Base-by-base conservation (phyloP, 495 filamentous ascomycete species). In the Xylaria curta region DNA sequence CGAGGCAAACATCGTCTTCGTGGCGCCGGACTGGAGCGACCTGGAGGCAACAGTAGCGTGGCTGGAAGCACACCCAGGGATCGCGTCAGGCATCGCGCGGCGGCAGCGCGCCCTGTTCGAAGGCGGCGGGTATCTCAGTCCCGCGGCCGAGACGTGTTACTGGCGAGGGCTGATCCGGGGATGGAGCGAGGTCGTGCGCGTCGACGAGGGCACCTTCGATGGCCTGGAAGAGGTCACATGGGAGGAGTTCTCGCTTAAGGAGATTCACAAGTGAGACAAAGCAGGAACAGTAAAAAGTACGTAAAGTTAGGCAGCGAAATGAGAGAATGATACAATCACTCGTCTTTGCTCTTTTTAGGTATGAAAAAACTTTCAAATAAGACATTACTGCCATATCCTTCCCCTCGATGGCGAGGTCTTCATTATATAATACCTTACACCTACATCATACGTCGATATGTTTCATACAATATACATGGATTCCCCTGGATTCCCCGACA, bases 131-230 rank as follows among this genome's bases (percentile, higher is more conserved):
- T 87, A 87, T 73, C 78, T 87, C 63, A 85, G 81, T 60, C 79
- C 81, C 31, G 86, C 85, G 40, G 84, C 85, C 19, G 87, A 88
- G 72, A 76, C 75, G 53, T 88, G 87, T 72, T 88, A 88, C 76
- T 88, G 87, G 87, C 80, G 87, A 8, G 80, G 78, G 3, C 40
- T 87, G 72, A 74, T 88, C 46, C 78, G 82, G 68, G 84, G 81
- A 0, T 88, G 87, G 87, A 78, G 76, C 38, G 66, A 73, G 40
- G 78, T 85, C n/a, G 85, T 76, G 19, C 72, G 74, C 49, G 65
- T 73, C 0, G 79, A 84, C 38, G 80, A 76, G 7, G 72, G 76
- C 47, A 76, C 67, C 26, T 82, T 77, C 75, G 80, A 80, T 21
- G 77, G 78, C 7, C 49, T 72, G 47, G 75, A 81, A 49, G 82